Conservation (phyloP, 2,329 filamentous ascomycete genomes). For the Botrytis cinerea region DNA sequence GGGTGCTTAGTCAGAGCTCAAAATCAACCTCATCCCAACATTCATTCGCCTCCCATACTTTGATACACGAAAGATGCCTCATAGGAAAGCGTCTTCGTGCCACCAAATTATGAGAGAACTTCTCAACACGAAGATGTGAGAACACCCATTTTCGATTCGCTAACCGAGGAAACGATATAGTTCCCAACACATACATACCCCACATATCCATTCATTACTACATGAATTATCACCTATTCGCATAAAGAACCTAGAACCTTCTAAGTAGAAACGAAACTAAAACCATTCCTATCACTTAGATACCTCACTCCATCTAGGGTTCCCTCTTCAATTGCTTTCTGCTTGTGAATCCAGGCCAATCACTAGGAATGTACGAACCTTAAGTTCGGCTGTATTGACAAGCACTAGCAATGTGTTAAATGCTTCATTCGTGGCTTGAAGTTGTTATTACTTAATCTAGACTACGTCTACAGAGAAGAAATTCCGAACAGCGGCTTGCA, state of each 20-base stretch:
- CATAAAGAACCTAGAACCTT: neutral
- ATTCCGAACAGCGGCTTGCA: neutral
- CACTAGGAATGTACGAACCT: neutral
- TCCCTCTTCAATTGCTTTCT: neutral
- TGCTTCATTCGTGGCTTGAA: neutral
- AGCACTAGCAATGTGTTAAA: too few relatives aligned
- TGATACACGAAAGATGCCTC: neutral
- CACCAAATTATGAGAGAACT: neutral
- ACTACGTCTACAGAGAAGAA: rapidly evolving
- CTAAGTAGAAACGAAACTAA: neutral
- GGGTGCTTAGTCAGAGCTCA: neutral
- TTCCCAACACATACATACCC: neutral
- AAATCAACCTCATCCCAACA: neutral
- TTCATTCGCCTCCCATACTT: neutral
- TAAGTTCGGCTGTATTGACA: rapidly evolving
- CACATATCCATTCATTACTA: too few relatives aligned
- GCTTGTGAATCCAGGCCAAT: neutral
- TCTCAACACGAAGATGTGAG: neutral
- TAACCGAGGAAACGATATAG: too few relatives aligned
- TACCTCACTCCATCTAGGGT: neutral
- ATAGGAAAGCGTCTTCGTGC: neutral
- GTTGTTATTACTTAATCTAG: neutral
- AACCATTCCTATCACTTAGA: neutral
- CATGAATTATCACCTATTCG: neutral
- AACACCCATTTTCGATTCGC: neutral